Conservation (phyloP, 192 early-diverging fungal species). For the Cetraspora pellucida region DNA sequence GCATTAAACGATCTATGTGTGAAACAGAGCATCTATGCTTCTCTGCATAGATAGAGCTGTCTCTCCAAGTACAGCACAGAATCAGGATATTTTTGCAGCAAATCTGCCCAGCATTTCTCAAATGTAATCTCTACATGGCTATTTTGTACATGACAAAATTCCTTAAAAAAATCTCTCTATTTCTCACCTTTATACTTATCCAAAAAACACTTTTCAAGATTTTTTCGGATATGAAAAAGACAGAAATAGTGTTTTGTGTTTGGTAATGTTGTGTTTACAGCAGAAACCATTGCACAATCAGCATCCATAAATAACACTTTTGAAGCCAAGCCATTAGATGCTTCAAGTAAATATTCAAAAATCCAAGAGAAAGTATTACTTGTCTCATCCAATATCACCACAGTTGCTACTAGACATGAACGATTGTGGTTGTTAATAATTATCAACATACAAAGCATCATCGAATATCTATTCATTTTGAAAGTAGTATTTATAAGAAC, state of each 20-base stretch:
- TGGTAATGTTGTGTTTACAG: not conserved
- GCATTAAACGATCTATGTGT: not conserved
- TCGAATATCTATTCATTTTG: not conserved
- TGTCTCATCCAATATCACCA: not conserved
- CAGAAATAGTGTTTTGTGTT: conserved; percentile 12
- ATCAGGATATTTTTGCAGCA: conserved; percentile 2
- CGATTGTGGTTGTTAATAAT: not conserved
- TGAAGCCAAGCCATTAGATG: not conserved
- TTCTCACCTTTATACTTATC: conserved; percentile 1
- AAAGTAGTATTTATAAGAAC: not conserved
- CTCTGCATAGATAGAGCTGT: not conserved
- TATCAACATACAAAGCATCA: not conserved
- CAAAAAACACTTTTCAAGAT: conserved; percentile 1
- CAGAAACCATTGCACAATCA: not conserved
- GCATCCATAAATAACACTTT: not conserved
- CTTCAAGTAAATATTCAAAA: not conserved
- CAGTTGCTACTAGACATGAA: not conserved
- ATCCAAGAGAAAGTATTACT: not conserved
- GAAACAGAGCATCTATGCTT: not conserved
- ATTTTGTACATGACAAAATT: conserved; percentile 4
- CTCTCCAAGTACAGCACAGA: not conserved
- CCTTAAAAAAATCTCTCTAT: not conserved
- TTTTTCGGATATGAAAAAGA: conserved; percentile 8
- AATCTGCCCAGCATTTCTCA: not conserved
- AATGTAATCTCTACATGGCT: not conserved